A percentile compares a stretch with the other conserved stretches of the same genome.
Conservation (phyloP, 352 stramenopile genomes). For the Phytophthora crassamura region DNA sequence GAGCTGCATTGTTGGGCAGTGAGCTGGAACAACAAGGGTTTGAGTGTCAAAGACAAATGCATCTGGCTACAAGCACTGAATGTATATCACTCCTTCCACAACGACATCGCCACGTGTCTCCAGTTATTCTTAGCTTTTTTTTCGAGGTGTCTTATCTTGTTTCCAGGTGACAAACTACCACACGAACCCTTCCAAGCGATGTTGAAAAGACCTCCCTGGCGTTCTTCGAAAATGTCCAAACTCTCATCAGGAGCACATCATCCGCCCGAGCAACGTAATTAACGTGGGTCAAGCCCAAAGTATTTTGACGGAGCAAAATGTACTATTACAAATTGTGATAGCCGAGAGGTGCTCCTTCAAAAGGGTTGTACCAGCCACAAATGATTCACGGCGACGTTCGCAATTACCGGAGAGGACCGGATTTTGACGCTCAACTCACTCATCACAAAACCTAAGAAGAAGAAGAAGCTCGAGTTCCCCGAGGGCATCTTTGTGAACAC, state of each 20-base stretch:
- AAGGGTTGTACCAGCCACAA: conserved; percentile 13
- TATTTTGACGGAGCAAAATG: conserved; percentile 16
- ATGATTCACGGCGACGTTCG: conserved; percentile 14
- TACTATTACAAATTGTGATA: neutral
- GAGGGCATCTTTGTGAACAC: conserved; percentile 2
- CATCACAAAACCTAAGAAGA: conserved; percentile 15
- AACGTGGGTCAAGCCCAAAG: neutral
- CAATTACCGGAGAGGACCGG: conserved; percentile 9
- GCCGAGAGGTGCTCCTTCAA: conserved; percentile 6
- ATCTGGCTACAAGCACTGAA: conserved; percentile 10
- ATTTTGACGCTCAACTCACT: neutral
- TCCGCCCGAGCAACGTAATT: conserved; percentile 6
- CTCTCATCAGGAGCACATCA: conserved; percentile 4
- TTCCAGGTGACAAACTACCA: neutral
- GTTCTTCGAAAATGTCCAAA: conserved; percentile 8
- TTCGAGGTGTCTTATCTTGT: neutral
- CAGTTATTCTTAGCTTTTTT: too few relatives aligned
- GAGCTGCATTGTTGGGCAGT: neutral
- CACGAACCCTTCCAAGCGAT: neutral
- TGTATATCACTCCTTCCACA: neutral
- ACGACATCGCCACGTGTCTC: too few relatives aligned
- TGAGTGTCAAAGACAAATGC: conserved; percentile 13
- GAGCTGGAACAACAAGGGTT: conserved; percentile 2
- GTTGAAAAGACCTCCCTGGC: neutral
- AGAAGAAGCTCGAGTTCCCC: conserved; percentile 7